These are phyloP conservation scores for Penicillium paneum DNA, from an alignment of 2,329 filamentous ascomycete species.

Conservation along the genomic window DNA sequence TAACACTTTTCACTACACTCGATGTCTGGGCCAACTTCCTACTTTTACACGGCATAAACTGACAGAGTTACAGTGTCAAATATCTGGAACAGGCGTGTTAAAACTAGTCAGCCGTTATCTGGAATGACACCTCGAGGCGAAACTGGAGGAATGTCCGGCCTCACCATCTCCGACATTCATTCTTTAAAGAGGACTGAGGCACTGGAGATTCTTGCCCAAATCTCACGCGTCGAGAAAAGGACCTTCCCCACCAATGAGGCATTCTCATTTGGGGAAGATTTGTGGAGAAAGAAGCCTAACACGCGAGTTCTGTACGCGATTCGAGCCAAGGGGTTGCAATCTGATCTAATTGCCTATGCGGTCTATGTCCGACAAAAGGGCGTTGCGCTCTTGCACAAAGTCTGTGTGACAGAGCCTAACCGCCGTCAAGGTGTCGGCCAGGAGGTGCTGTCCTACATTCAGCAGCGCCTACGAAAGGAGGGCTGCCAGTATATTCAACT, in stretches of 20 bases:
- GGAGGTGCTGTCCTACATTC: slow-evolving; percentile 45
- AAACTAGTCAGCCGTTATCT: slow-evolving; percentile 1
- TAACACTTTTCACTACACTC: neutral
- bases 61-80: neutral
- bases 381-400: slow-evolving; percentile 50
- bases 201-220: slow-evolving; percentile 35
- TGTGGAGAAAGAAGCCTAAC: slow-evolving; percentile 49
- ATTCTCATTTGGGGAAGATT: slow-evolving; percentile 48
- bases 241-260: slow-evolving; percentile 51
- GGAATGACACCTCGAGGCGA: slow-evolving; percentile 26
- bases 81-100: neutral
- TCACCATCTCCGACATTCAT: slow-evolving; percentile 38
- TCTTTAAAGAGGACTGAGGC: slow-evolving; percentile 36
- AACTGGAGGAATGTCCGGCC: slow-evolving; percentile 4
- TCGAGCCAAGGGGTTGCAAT: slow-evolving; percentile 13
- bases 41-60: neutral
- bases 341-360: slow-evolving; percentile 45
- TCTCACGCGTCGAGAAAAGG: slow-evolving; percentile 48
- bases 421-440: slow-evolving; percentile 48
- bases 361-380: slow-evolving; percentile 47
- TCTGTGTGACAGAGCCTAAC: slow-evolving; percentile 49
- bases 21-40: neutral
- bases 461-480: slow-evolving; percentile 43
- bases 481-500: slow-evolving; percentile 50
- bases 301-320: slow-evolving; percentile 43